Evolutionary conservation across 306 rosid species (phyloP), one percentile per base, ranked within the genome.

Genomic region (Lupinus albus): DNA sequence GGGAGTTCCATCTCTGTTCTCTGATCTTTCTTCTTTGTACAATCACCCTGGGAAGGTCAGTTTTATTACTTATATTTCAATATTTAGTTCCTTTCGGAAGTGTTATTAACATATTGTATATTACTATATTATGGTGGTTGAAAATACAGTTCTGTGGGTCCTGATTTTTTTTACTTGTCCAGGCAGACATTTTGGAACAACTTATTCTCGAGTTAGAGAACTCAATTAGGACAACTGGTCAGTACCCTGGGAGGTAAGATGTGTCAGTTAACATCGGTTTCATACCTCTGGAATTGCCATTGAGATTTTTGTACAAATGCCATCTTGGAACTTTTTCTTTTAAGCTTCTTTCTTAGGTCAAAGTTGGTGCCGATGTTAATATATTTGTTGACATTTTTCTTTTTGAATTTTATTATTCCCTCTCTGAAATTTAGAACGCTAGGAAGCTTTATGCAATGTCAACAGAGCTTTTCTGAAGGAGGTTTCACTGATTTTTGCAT

Each of bases 1-100:
- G 98, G 98, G 98, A 73, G 98, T 93, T 70, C 97, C 98, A 50
- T 93, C 97, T 18, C 80, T 93, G 64, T 89, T 93, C 86, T 84
- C 98, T 2, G 98, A 93, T 80, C 91, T 89, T 51, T 93, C 98
- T 71, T 87, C 98, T 14, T 71, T 93, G 76, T 89, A 93, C 62
- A 84, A 83, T 84, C 97, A 93, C 47, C 90, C 88, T 71, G 88
- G 96, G 78, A 93, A 93, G 97, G 98, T 88, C 61, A 71, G 75
- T 82, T 55, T 67, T 68, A 63, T 68, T 45, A 39, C 76, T 71
- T 74, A 20, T 38, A 39, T 61, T 77, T 28, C 30, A 42, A 35
- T 39, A n/a, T 6, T 38, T 67, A 21, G 11, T 39, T 21, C 16
- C 11, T 67, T 60, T 78, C 18, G 12, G 3, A 59, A 58, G 49